Evolutionary conservation across 306 rosid species (phyloP).

Genomic region (Malus sieversii): DNA sequence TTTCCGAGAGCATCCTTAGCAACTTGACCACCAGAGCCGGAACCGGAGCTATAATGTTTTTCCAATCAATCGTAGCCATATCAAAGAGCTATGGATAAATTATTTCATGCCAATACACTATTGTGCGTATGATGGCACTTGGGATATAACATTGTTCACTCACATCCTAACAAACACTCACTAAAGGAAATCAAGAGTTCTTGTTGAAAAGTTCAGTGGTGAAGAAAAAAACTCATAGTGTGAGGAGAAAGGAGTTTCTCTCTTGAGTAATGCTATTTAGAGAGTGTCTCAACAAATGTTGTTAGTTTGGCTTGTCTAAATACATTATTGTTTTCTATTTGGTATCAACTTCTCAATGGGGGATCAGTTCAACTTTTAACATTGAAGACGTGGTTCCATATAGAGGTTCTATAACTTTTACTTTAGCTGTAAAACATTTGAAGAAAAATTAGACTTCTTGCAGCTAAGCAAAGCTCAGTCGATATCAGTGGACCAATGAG

Average conservation of each 20-base stretch:
- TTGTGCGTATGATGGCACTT: background rate
- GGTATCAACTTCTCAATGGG: background rate
- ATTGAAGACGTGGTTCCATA: too few species aligned
- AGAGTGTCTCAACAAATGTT: too few species aligned
- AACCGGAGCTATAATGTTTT: constrained; percentile 40
- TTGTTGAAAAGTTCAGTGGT: background rate
- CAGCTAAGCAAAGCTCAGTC: background rate
- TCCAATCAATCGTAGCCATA: background rate
- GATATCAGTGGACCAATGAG: background rate
- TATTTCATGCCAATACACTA: background rate
- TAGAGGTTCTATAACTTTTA: too few species aligned
- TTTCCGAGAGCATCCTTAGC: constrained; percentile 94
- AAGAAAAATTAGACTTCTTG: background rate
- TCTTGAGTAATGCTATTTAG: background rate
- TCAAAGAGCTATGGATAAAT: background rate
- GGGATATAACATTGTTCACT: background rate
- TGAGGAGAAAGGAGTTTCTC: background rate
- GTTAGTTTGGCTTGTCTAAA: background rate
- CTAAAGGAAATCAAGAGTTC: background rate
- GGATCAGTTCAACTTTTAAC: too few species aligned
- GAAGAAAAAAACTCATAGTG: background rate
- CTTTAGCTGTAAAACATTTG: background rate
- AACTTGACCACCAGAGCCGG: constrained; percentile 35
- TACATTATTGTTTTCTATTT: background rate
- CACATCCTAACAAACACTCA: background rate